phyloP scores from a whole-genome alignment of 148 eudicot species.

The Nepenthes gracilis region DNA sequence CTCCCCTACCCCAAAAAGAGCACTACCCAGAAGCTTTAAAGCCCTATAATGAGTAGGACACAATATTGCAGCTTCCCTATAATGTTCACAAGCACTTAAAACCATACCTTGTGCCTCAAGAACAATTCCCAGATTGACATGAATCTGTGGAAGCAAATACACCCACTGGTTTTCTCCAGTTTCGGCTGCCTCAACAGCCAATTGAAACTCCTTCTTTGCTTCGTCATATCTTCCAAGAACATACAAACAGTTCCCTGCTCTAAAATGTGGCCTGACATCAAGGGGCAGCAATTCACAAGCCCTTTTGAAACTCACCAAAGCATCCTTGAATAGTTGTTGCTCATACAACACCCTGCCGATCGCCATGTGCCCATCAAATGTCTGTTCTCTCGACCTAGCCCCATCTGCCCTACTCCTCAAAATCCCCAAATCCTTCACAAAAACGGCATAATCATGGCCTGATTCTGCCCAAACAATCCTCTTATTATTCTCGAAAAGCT shows the following conservation, averaged over 20 bases:
- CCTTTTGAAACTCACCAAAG: conserved; percentile 72
- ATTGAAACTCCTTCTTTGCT: conserved; percentile 66
- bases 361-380: conserved; percentile 98
- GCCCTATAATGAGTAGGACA: conserved; percentile 94
- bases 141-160: conserved; percentile 88
- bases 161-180: conserved; percentile 88
- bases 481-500: conserved; percentile 37
- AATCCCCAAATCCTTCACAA: conserved; percentile 78
- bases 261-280: conserved; percentile 92
- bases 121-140: conserved; percentile 88
- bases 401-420: conserved; percentile 75
- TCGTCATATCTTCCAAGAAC: conserved; percentile 45
- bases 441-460: conserved; percentile 52
- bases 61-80: conserved; percentile 92
- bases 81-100: conserved; percentile 96
- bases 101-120: conserved; percentile 95
- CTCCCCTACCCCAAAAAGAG: conserved; percentile 89
- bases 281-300: conserved; percentile 86
- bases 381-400: conserved; percentile 79
- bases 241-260: conserved; percentile 85
- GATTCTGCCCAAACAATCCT: conserved; percentile 76
- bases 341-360: conserved; percentile 84
- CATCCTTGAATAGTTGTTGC: conserved; percentile 56
- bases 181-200: conserved; percentile 86
- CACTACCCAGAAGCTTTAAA: conserved; percentile 95